Conservation (phyloP, 352 stramenopile species). For the Globisporangium uncinulatum region DNA sequence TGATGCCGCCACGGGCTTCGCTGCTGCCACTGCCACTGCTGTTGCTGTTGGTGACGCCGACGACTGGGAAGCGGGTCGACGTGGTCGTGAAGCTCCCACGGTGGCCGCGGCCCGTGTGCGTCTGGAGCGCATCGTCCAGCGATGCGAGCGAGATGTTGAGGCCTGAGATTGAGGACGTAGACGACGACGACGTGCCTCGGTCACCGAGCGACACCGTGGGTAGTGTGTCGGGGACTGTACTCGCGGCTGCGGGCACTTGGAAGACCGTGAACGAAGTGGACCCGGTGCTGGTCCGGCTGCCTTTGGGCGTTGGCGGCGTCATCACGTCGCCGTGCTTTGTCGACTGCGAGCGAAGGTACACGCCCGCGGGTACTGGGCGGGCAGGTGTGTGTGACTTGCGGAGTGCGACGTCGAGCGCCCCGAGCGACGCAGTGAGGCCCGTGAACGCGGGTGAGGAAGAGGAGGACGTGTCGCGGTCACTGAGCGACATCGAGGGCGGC, state of each 20-base stretch:
- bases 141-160: conserved; percentile 1
- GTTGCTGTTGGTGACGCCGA: background rate
- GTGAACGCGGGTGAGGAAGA: background rate
- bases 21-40: background rate
- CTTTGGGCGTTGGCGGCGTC: too few relatives aligned
- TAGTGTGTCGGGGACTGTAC: too few relatives aligned
- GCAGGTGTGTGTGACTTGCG: too few relatives aligned
- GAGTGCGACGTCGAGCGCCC: background rate
- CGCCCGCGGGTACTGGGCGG: too few relatives aligned
- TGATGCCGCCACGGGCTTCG: conserved; percentile 35
- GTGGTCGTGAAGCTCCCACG: conserved; percentile 21
- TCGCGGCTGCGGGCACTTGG: too few relatives aligned
- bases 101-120: conserved; percentile 17
- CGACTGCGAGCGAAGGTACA: too few relatives aligned
- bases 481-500: too few relatives aligned
- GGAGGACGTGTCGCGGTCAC: too few relatives aligned
- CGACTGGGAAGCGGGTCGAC: conserved; percentile 2
- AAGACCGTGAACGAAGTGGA: too few relatives aligned
- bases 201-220: too few relatives aligned
- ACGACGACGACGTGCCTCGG: background rate
- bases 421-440: background rate
- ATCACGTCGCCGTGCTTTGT: too few relatives aligned
- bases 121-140: conserved; percentile 12
- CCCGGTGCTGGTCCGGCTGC: too few relatives aligned
- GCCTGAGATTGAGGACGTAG: background rate